phyloP scores from a whole-genome alignment of 225 moss, liverwort and hornwort genomes.

The Physcomitrellopsis africana region DNA sequence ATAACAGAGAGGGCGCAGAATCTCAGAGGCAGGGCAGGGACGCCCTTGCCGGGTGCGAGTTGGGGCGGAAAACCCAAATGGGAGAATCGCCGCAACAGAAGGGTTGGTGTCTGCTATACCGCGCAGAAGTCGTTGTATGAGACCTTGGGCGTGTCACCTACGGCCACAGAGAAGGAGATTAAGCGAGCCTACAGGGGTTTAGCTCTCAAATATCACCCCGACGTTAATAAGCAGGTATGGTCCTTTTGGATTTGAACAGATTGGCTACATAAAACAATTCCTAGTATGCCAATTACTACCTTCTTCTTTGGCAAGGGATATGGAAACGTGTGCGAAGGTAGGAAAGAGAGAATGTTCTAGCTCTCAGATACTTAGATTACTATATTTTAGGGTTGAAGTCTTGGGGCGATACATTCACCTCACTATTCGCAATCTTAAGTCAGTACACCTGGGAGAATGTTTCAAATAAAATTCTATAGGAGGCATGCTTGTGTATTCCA shows the following conservation, averaged over 20 bases:
- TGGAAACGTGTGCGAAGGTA: not conserved
- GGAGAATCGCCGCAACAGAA: slow-evolving; percentile 22
- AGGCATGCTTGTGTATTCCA: not conserved
- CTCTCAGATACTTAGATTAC: not conserved
- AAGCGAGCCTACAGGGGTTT: slow-evolving; percentile 55
- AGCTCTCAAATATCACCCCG: slow-evolving; percentile 65
- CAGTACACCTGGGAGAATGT: not conserved
- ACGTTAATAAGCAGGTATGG: slow-evolving; percentile 60
- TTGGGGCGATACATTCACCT: too few species aligned
- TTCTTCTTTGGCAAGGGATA: not conserved
- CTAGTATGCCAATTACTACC: not conserved
- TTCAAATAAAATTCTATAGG: not conserved
- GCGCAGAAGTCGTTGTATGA: slow-evolving; percentile 48
- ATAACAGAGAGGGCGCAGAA: slow-evolving; percentile 20
- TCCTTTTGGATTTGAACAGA: not conserved
- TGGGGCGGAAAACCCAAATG: slow-evolving; percentile 7
- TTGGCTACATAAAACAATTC: not conserved
- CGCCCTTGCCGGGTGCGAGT: not conserved
- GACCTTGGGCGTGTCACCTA: slow-evolving; percentile 48
- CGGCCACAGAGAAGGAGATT: slow-evolving; percentile 59
- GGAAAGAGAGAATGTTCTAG: not conserved
- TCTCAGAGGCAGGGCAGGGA: slow-evolving; percentile 23
- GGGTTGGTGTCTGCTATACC: slow-evolving; percentile 29
- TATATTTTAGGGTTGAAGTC: slow-evolving; percentile 8
- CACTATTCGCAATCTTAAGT: not conserved